These are phyloP conservation scores for Aspergillus affinis DNA, from an alignment of 495 filamentous ascomycete genomes.

Conservation along the genomic window DNA sequence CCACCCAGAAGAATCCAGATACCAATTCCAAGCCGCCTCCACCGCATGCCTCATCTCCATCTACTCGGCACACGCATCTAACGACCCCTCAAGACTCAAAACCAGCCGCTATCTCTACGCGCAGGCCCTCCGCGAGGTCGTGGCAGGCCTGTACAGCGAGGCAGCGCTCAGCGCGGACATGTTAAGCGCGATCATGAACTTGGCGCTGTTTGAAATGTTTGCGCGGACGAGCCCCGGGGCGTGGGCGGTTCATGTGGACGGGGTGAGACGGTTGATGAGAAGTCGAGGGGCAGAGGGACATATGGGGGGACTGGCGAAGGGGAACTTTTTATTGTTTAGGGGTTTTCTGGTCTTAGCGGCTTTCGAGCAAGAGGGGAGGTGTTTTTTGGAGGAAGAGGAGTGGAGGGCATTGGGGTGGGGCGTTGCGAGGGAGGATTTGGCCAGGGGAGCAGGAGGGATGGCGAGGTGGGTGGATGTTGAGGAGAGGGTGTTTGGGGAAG, in stretches of 20 bases:
- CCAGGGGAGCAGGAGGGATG: slow-evolving; percentile 21
- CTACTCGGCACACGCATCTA: slow-evolving; percentile 29
- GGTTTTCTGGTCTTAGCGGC: slow-evolving; percentile 35
- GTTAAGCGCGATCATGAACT: slow-evolving; percentile 34
- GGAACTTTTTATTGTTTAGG: slow-evolving; percentile 33
- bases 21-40: slow-evolving; percentile 29
- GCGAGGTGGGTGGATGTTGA: slow-evolving; percentile 24
- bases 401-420: slow-evolving; percentile 27
- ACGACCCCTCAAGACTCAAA: slow-evolving; percentile 23
- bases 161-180: slow-evolving; percentile 31
- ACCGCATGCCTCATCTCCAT: slow-evolving; percentile 33
- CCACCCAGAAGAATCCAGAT: too few relatives aligned
- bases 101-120: slow-evolving; percentile 34
- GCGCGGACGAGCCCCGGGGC: slow-evolving; percentile 30
- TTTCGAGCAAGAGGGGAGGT: slow-evolving; percentile 27
- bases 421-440: slow-evolving; percentile 26
- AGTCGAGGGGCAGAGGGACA: slow-evolving; percentile 25
- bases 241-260: slow-evolving; percentile 36
- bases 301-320: slow-evolving; percentile 23
- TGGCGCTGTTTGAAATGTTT: slow-evolving; percentile 41
- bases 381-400: slow-evolving; percentile 33
- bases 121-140: slow-evolving; percentile 23
- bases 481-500: slow-evolving; percentile 29
- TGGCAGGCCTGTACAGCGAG: slow-evolving; percentile 23
- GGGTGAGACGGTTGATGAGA: slow-evolving; percentile 31